phyloP scores from a whole-genome alignment of 306 rosid species.

The Senna tora region DNA sequence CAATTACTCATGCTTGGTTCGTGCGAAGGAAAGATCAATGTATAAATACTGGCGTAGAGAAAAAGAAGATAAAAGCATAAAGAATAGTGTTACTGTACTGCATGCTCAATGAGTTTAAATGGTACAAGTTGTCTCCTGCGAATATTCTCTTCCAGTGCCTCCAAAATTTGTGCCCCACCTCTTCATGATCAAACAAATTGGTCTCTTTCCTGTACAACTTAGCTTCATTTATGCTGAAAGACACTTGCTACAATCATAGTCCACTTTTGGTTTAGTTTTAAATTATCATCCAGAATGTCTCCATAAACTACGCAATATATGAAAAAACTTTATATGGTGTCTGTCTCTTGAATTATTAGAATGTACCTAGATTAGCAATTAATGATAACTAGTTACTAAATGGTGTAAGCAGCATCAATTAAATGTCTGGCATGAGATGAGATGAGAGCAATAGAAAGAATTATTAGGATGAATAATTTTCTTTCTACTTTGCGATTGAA shows the following conservation, averaged over 20 bases:
- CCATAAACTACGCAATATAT: not conserved
- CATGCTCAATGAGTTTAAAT: slow-evolving; percentile 30
- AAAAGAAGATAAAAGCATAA: not conserved
- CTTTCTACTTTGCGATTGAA: slow-evolving; percentile 33
- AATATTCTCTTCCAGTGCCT: slow-evolving; percentile 40
- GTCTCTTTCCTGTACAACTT: slow-evolving; percentile 7
- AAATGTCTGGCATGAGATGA: too few species aligned
- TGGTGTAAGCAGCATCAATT: not conserved
- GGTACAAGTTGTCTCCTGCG: slow-evolving; percentile 35
- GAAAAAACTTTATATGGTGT: not conserved
- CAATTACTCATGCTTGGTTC: not conserved
- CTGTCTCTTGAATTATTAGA: not conserved
- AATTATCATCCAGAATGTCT: not conserved
- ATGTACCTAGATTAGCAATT: not conserved
- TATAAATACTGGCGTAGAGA: not conserved
- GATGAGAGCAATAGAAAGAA: not conserved
- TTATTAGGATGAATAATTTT: not conserved
- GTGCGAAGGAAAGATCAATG: not conserved
- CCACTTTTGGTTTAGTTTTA: not conserved
- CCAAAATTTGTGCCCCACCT: slow-evolving; percentile 10
- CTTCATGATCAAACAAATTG: slow-evolving; percentile 1
- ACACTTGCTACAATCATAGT: not conserved
- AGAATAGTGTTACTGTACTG: slow-evolving; percentile 11
- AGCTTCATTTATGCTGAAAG: not conserved
- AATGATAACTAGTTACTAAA: not conserved